Base-by-base conservation (phyloP, 805 yeast genomes). In the Yarrowia keelungensis region DNA sequence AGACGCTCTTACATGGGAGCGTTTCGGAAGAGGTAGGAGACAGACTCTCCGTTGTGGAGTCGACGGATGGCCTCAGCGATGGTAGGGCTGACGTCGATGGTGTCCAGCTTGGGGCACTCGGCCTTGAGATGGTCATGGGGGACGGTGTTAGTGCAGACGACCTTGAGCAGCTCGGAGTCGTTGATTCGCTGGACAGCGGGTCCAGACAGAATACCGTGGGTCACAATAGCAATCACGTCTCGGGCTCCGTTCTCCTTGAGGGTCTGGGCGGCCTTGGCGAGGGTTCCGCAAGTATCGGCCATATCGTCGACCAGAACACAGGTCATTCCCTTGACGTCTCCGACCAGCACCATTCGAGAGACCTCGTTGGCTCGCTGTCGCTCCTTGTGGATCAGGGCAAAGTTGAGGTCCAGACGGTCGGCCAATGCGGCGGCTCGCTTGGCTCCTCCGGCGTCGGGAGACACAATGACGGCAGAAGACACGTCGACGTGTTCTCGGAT, bases 371-470 rank as follows among this genome's bases (percentile, higher is more conserved):
- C 98, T 75, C 89, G 87, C 61, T 91, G 94, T 76, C 99, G 87
- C 81, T 94, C 99, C 78, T 94, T 94, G 81, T 94, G 99, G 74
- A 94, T 95, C 77, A 94, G 86, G 0, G 99, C 98, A 80, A 94
- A 94, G 77, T 90, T 92, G 73, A 94, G 84, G 75, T 95, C 98
- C 72, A 95, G 82, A 74, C 90, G 87, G 75, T 94, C 98, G 14
- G 98, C 98, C 65, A 94, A 81, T 5, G 93, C 88, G 1, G 98
- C 98, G 36, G 93, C 99, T 73, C 99, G 86, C 79, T 94, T 94
- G 68, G 98, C 98, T 70, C 99, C 99, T 74, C 99, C 99, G 3
- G 99, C 99, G 81, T 94, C 99, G 3, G 99, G 99, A 5, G 97
- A 92, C 12, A 94, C 96, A 68, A 94, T 86, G 66, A 92, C 91